Conservation (phyloP, 495 filamentous ascomycete species). For the Physcia stellaris region DNA sequence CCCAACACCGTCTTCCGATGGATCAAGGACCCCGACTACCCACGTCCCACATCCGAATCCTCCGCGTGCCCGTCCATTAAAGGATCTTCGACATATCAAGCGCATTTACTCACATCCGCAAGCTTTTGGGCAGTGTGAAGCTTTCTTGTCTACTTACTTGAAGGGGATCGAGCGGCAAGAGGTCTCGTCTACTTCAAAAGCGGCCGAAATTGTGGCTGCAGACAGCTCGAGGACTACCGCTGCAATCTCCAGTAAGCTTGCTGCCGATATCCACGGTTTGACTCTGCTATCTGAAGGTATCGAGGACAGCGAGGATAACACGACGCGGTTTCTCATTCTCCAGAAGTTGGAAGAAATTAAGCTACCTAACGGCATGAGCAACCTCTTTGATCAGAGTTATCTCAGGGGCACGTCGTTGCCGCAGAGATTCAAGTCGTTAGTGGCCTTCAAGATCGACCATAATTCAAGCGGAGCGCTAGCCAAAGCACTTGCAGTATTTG, state of each 20-base stretch:
- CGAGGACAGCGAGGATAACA: slow-evolving; percentile 75
- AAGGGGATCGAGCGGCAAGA: slow-evolving; percentile 65
- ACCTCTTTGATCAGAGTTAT: not conserved
- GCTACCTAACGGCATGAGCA: slow-evolving; percentile 26
- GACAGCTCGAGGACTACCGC: slow-evolving; percentile 46
- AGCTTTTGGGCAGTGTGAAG: slow-evolving; percentile 83
- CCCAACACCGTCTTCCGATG: not conserved
- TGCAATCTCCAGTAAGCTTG: slow-evolving; percentile 63
- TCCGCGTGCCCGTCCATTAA: slow-evolving; percentile 19
- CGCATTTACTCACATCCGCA: slow-evolving; percentile 83
- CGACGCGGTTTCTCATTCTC: slow-evolving; percentile 76
- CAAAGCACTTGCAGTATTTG: slow-evolving; percentile 66
- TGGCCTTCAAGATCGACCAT: slow-evolving; percentile 74
- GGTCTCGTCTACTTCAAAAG: slow-evolving; percentile 72
- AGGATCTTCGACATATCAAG: slow-evolving; percentile 32
- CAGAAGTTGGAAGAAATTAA: too few species aligned
- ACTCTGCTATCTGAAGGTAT: slow-evolving; percentile 59
- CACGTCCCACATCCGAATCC: slow-evolving; percentile 12
- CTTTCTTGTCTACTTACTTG: slow-evolving; percentile 52
- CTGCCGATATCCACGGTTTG: slow-evolving; percentile 52
- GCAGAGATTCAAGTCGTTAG: slow-evolving; percentile 53
- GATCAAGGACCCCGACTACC: slow-evolving; percentile 11
- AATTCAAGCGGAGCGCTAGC: slow-evolving; percentile 66
- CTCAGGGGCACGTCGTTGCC: not conserved
- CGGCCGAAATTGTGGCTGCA: slow-evolving; percentile 57